Evolutionary conservation across 768 basidiomycete genomes (phyloP), one percentile per base, ranked within the genome.

Genomic region (Russula vinacea): DNA sequence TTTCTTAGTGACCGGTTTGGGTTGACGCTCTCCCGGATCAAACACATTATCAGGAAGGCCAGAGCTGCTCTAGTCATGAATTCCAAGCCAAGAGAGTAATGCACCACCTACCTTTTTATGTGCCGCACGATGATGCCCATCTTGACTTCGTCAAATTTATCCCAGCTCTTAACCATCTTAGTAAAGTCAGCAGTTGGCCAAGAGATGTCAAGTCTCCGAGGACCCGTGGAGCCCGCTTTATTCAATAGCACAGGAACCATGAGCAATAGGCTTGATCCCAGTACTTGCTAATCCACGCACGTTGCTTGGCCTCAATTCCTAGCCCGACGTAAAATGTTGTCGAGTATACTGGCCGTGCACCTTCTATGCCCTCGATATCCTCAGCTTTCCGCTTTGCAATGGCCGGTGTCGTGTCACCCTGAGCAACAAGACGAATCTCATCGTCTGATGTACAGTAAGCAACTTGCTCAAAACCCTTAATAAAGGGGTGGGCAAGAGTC

Each of bases 241-340:
- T 54, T 58, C 62, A 63, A 39, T 39, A 24, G 42, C 6, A 22
- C 22, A 60, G 37, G 58, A 60, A 58, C 62, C 52, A 47, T 56
- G 35, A 63, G 63, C 60, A 67, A 55, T 65, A 56, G 59, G 11
- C 42, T 49, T 19, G 63, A 53, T 40, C 58, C 51, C 16, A 53
- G 58, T 56, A 64, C 45, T 67, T 52, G 57, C 33, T 44, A 57
- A 56, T 66, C 69, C 67, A 81, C 83, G 78, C 77, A 97, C 95
- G 83, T 77, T 86, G 90, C 78, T 89, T 95, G 61, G 92, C 89
- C 74, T 94, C 90, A 66, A 99, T 91, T 50, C 87, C 84, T 61
- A 99, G 83, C 22, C 97, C 97, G 68, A 99, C 94, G 72, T 96
- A 99, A 76, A 97, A 98, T 1, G 91, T 93, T n/a, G 94, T 94